A percentile compares a stretch with the other conserved stretches of the same genome.
Evolutionary conservation across 257 asterid species (phyloP).

Genomic region (Solanum clarkiae): DNA sequence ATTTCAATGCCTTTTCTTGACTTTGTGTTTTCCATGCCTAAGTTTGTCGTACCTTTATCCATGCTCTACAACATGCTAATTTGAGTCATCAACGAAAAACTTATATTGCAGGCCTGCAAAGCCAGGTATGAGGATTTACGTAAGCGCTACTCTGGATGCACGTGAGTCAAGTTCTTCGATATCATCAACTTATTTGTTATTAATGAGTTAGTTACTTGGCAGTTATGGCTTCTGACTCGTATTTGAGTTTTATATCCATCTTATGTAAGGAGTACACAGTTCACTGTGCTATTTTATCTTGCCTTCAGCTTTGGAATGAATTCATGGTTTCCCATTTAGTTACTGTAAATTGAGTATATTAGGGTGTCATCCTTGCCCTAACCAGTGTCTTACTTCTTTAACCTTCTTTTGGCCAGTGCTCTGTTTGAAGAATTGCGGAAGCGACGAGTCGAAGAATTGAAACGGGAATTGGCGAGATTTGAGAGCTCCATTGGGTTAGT

Average conservation of each 20-base stretch:
- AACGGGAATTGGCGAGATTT: constrained; percentile 55
- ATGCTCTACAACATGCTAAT: background rate
- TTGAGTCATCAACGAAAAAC: background rate
- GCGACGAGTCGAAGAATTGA: constrained; percentile 70
- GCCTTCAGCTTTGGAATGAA: background rate
- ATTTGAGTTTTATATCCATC: background rate
- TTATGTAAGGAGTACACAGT: background rate
- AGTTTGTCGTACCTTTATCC: background rate
- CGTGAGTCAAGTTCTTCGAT: constrained; percentile 32
- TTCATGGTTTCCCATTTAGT: background rate
- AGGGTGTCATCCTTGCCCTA: background rate
- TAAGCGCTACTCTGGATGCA: constrained; percentile 55
- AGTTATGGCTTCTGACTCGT: background rate
- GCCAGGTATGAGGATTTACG: constrained; percentile 62
- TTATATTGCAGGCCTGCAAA: constrained; percentile 66
- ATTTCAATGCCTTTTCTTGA: background rate
- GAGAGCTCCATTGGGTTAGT: constrained; percentile 83
- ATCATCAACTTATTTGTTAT: background rate
- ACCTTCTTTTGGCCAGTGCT: constrained; percentile 30
- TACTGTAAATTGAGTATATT: background rate
- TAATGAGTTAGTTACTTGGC: background rate
- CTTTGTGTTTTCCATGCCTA: background rate
- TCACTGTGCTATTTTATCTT: background rate
- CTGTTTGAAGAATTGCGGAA: constrained; percentile 83
- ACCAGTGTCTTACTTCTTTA: background rate